Base-by-base conservation (phyloP, 768 basidiomycete genomes). In the Paxillus rubicundulus region DNA sequence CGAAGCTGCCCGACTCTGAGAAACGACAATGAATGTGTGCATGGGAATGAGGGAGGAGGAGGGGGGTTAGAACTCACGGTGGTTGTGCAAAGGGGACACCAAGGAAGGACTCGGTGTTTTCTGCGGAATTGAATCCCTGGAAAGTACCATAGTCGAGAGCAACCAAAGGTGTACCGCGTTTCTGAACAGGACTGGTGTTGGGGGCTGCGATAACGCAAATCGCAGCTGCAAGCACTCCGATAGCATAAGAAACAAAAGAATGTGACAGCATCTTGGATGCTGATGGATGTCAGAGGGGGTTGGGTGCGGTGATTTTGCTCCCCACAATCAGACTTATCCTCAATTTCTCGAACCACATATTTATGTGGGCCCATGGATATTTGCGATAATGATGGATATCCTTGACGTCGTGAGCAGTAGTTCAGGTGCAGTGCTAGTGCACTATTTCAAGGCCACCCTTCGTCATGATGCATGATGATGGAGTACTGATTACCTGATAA, bases 101-200 rank as follows among this genome's bases (percentile, higher is more conserved):
- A 2, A 60, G 53, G 46, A 60, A 60, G 20, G 52, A 52, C 39
- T 57, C 56, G 13, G 59, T 60, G 10, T 33, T 28, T 27, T 17
- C 24, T 7, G 50, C 45, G 12, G 57, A 59, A 18, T 28, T 3
- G 14, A 58, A 57, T 2, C 60, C 61, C 20, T 55, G 57, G 37
- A 61, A 57, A 33, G 34, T 32, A 9, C 61, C 60, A 49, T 61
- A 62, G 49, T 62, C 57, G 1, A 62, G 51, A 5, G 48, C 36
- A n/a, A 61, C 52, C 7, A 54, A 9, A 14, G 56, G 61, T 17
- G 49, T 34, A 27, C 7, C 17, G 2, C 44, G n/a, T 20, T 47
- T 47, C 27, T 37, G 24, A 28, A 16, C 18, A 13, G 37, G 16
- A 21, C 13, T 18, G 16, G 48, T 13, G 7, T 9, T 32, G 9